Percentiles rank a stretch among this genome's conserved stretches.
Conservation (phyloP, 169 alveolate species). For the Plasmodium gonderi region DNA sequence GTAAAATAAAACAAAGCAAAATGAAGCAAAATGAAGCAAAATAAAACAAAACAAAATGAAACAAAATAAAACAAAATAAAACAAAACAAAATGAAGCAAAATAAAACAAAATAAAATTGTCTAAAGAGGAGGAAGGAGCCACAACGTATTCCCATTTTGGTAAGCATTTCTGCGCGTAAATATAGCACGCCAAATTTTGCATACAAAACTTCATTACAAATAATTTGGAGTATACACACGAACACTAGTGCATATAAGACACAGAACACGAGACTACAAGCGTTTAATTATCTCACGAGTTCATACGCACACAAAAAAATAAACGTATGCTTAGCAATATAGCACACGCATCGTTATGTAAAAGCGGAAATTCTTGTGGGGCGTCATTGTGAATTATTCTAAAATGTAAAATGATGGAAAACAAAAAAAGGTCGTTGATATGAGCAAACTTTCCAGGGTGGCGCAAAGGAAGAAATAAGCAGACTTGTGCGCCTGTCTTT, state of each 20-base stretch:
- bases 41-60: neutral
- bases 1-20: neutral
- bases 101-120: neutral
- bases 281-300: neutral
- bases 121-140: neutral
- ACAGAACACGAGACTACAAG: neutral
- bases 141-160: neutral
- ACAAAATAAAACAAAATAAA: neutral
- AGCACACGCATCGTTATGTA: neutral
- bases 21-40: no score
- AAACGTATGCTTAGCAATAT: neutral
- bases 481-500: neutral
- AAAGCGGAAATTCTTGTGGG: neutral
- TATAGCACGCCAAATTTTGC: neutral
- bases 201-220: neutral
- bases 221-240: neutral
- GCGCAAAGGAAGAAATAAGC: no score
- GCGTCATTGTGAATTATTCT: neutral
- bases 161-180: neutral
- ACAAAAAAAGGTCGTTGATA: neutral
- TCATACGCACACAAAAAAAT: neutral
- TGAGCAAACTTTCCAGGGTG: neutral
- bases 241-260: neutral
- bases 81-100: neutral
- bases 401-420: neutral